These are phyloP conservation scores for Amoebophrya sp. DNA, from an alignment of 169 alveolate species.

Conservation along the genomic window DNA sequence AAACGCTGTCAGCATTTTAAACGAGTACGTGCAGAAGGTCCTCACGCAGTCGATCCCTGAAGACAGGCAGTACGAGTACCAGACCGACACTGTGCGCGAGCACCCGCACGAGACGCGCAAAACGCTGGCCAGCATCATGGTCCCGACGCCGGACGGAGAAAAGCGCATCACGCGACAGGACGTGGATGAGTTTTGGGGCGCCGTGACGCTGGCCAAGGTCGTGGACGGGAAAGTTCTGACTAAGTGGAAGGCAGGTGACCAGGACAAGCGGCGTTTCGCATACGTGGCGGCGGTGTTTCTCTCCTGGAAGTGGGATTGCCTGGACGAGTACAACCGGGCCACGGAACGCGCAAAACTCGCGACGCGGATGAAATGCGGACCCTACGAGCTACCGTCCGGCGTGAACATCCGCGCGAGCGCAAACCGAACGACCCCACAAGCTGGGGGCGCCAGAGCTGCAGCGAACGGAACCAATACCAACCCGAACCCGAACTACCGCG, in stretches of 20 bases:
- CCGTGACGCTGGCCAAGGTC: neutral
- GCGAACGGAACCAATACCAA: too few relatives aligned
- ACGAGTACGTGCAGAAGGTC: neutral
- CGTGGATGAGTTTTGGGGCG: neutral
- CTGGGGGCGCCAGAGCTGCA: too few relatives aligned
- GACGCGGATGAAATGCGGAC: too few relatives aligned
- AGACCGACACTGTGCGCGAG: neutral
- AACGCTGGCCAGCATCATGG: neutral
- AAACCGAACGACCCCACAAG: too few relatives aligned
- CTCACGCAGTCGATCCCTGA: neutral
- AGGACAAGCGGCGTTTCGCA: neutral
- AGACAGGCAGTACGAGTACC: neutral
- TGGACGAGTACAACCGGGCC: neutral
- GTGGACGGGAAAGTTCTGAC: neutral
- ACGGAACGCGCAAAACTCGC: too few relatives aligned
- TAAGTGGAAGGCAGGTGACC: neutral
- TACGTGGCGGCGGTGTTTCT: neutral
- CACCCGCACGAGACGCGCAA: neutral
- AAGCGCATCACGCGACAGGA: neutral
- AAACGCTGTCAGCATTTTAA: neutral
- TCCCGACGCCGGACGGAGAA: neutral
- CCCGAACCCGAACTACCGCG: too few relatives aligned
- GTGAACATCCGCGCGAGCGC: too few relatives aligned
- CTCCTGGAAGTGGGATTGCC: neutral
- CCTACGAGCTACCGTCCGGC: too few relatives aligned